Conservation (phyloP, 139 green algal species). For the Mesostigma viride region DNA sequence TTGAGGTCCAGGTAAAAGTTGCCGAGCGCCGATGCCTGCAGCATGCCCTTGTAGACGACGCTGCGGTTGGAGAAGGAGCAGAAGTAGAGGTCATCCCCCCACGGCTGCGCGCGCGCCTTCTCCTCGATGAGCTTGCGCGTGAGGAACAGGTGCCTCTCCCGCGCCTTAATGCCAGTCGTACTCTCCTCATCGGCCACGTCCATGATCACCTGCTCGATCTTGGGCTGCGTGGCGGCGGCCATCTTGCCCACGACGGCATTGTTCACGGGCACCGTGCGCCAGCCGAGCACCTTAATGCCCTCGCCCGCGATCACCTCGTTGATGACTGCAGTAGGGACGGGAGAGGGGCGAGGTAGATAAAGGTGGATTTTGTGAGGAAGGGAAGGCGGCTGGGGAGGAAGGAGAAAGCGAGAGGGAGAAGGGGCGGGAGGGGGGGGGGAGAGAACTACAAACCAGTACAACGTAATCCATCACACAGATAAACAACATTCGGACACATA, state of each 20-base stretch:
- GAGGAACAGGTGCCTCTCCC: conserved; percentile 92
- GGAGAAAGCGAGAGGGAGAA: too few relatives aligned
- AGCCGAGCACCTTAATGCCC: conserved; percentile 75
- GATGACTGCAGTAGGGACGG: conserved; percentile 47
- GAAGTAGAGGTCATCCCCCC: conserved; percentile 67
- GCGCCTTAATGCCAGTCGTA: conserved; percentile 48
- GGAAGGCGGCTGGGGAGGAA: too few relatives aligned
- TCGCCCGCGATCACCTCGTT: conserved; percentile 62
- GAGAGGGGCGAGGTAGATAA: background rate
- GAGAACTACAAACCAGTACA: background rate
- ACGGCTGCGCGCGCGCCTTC: conserved; percentile 35
- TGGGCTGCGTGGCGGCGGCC: conserved; percentile 73
- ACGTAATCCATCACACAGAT: too few relatives aligned
- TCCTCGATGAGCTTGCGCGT: conserved; percentile 87
- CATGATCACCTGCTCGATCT: conserved; percentile 77
- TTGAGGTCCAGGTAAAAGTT: conserved; percentile 85
- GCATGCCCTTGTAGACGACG: conserved; percentile 99
- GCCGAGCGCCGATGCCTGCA: conserved; percentile 65
- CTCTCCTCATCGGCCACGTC: background rate
- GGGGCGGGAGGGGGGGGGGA: too few relatives aligned
- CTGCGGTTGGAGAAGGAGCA: conserved; percentile 75
- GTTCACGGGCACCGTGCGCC: conserved; percentile 84
- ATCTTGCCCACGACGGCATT: conserved; percentile 70
- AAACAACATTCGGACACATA: too few relatives aligned
- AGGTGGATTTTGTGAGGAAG: too few relatives aligned